These are phyloP conservation scores for Amanita phalloides DNA, from an alignment of 768 basidiomycete species.

Conservation along the genomic window DNA sequence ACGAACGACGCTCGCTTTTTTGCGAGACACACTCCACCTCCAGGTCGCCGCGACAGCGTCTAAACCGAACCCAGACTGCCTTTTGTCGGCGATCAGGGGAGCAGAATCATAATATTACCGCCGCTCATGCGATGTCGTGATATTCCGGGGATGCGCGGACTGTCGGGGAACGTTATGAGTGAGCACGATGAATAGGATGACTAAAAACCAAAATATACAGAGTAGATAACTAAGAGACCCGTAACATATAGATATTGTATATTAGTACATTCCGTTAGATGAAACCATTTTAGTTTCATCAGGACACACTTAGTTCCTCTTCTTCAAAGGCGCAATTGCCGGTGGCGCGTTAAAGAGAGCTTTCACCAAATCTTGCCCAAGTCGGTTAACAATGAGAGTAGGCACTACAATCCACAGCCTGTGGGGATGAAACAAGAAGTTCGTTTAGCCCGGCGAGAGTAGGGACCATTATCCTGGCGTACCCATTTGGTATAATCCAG, in stretches of 20 bases:
- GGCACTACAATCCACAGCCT: slow-evolving; percentile 80
- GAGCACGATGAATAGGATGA: too few relatives aligned
- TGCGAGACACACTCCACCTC: slow-evolving; percentile 33
- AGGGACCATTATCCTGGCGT: slow-evolving; percentile 12
- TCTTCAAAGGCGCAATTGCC: slow-evolving; percentile 3
- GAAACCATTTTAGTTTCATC: too few relatives aligned
- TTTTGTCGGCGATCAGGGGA: slow-evolving; percentile 23
- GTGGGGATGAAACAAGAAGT: neutral
- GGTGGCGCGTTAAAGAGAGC: slow-evolving; percentile 22
- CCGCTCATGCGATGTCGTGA: too few relatives aligned
- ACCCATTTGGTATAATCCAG: slow-evolving; percentile 80
- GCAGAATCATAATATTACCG: neutral
- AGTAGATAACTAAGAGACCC: neutral
- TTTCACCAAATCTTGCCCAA: slow-evolving; percentile 52
- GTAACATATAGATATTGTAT: too few relatives aligned
- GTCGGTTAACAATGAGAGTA: slow-evolving; percentile 39
- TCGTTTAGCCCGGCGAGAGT: neutral
- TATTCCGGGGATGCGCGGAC: too few relatives aligned
- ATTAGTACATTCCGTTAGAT: too few relatives aligned
- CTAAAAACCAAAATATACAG: too few relatives aligned
- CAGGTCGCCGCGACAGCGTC: slow-evolving; percentile 43
- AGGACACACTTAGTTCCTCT: neutral
- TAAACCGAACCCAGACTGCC: slow-evolving; percentile 45
- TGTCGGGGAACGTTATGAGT: too few relatives aligned
- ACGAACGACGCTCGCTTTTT: slow-evolving; percentile 46